A percentile compares a stretch with the other conserved stretches of the same genome.
Evolutionary conservation across 805 yeast species (phyloP).

Genomic region (Spencermartinsiella europaea): DNA sequence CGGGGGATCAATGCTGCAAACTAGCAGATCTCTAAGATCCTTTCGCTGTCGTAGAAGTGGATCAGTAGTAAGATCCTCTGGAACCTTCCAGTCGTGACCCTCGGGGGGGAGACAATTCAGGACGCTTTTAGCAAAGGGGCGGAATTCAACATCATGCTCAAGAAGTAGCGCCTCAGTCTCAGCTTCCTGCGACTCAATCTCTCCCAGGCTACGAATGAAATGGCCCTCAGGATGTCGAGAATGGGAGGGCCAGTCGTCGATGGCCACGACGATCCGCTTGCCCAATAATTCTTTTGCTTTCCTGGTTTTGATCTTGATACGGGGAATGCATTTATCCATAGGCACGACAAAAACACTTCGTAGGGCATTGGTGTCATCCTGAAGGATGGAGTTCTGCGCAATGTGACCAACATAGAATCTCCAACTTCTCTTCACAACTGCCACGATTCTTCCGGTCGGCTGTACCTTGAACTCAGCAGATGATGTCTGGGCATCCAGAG

Average conservation of each 20-base stretch:
- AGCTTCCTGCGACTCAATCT: slow-evolving; percentile 84
- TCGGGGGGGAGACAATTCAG: slow-evolving; percentile 87
- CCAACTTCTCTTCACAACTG: slow-evolving; percentile 88
- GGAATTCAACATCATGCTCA: slow-evolving; percentile 94
- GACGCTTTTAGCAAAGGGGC: slow-evolving; percentile 91
- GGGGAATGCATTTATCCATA: slow-evolving; percentile 86
- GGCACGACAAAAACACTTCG: slow-evolving; percentile 78
- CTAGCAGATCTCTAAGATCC: slow-evolving; percentile 82
- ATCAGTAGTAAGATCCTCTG: slow-evolving; percentile 45
- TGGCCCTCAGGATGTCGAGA: slow-evolving; percentile 93
- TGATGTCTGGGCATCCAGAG: slow-evolving; percentile 42
- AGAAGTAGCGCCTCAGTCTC: slow-evolving; percentile 91
- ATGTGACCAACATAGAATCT: slow-evolving; percentile 93
- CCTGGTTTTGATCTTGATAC: slow-evolving; percentile 80
- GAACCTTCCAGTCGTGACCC: slow-evolving; percentile 92
- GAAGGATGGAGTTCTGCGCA: slow-evolving; percentile 60
- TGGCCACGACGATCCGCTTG: slow-evolving; percentile 83
- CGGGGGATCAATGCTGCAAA: slow-evolving; percentile 97
- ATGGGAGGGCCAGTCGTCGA: slow-evolving; percentile 85
- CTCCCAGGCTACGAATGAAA: slow-evolving; percentile 84
- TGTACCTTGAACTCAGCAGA: slow-evolving; percentile 47
- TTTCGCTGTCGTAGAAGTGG: slow-evolving; percentile 50
- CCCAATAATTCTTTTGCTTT: slow-evolving; percentile 79
- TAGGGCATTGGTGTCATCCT: slow-evolving; percentile 55
- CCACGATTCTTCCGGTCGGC: slow-evolving; percentile 94